Evolutionary conservation across 441 rosid species (phyloP).

Genomic region (Brassica hybrid): DNA sequence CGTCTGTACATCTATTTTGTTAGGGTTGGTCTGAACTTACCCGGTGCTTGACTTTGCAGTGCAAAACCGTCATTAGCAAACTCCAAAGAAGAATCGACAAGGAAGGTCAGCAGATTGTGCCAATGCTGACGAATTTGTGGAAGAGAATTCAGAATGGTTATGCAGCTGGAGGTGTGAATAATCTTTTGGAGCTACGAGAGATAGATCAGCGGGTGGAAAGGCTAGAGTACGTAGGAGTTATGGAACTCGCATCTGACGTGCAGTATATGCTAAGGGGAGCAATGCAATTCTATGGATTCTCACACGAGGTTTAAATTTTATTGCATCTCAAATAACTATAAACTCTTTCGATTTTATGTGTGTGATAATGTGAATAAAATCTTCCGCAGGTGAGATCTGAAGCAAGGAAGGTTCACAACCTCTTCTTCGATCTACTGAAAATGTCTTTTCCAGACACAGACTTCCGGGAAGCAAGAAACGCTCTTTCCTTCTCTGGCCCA

Average conservation of each 20-base stretch:
- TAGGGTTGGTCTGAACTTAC: constrained; percentile 17
- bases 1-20: constrained; percentile 6
- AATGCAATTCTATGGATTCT: constrained; percentile 83
- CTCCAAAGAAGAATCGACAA: constrained; percentile 88
- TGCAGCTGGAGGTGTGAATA: constrained; percentile 68
- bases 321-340: background rate
- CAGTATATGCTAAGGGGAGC: constrained; percentile 91
- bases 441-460: constrained; percentile 91
- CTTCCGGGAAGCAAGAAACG: constrained; percentile 81
- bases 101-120: constrained; percentile 97
- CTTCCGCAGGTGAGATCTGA: constrained; percentile 86
- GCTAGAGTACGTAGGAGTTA: constrained; percentile 77
- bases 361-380: background rate
- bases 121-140: constrained; percentile 91
- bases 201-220: constrained; percentile 89
- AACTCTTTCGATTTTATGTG: background rate
- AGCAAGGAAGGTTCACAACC: constrained; percentile 96
- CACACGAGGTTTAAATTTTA: constrained; percentile 73
- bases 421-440: constrained; percentile 95
- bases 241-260: constrained; percentile 91
- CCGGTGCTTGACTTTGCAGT: constrained; percentile 52
- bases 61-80: constrained; percentile 92
- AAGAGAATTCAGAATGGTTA: constrained; percentile 76
- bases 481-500: constrained; percentile 76
- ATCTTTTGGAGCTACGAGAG: constrained; percentile 82